phyloP scores from a whole-genome alignment of 2,329 filamentous ascomycete genomes.

The Dendryphion nanum region DNA sequence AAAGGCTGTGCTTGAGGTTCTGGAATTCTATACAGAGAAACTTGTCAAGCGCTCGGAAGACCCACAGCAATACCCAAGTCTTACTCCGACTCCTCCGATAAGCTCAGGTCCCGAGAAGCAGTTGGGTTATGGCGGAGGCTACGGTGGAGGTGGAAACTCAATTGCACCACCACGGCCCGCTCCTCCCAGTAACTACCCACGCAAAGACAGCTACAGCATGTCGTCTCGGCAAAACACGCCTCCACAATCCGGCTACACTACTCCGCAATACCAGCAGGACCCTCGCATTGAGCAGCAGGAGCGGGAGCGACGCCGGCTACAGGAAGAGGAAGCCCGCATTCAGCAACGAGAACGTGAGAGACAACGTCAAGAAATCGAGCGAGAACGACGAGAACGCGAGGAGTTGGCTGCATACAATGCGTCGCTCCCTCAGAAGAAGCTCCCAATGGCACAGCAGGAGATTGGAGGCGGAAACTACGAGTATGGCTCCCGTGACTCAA shows the following conservation, averaged over 20 bases:
- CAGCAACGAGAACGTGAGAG: constrained; percentile 39
- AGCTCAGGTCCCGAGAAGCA: constrained; percentile 47
- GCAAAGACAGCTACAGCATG: constrained; percentile 47
- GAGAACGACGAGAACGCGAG: constrained; percentile 53
- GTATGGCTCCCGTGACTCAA: constrained; percentile 43
- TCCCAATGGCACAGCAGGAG: constrained; percentile 85
- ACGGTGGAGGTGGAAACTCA: constrained; percentile 42
- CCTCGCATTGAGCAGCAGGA: constrained; percentile 41
- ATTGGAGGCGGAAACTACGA: constrained; percentile 64
- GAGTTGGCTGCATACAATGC: constrained; percentile 89
- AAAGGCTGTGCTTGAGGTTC: constrained; percentile 65
- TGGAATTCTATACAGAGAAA: constrained; percentile 81
- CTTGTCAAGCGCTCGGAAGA: constrained; percentile 73
- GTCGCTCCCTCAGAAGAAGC: constrained; percentile 76
- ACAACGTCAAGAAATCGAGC: constrained; percentile 41
- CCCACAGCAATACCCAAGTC: constrained; percentile 64
- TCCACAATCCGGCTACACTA: constrained; percentile 26
- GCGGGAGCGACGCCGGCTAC: constrained; percentile 35
- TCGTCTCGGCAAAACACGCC: constrained; percentile 28
- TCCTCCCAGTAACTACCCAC: constrained; percentile 42
- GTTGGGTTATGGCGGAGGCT: constrained; percentile 46
- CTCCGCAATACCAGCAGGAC: constrained; percentile 33
- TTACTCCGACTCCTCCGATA: constrained; percentile 66
- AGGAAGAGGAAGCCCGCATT: constrained; percentile 41
- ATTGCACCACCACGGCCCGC: constrained; percentile 50